Conservation (phyloP, 2,329 filamentous ascomycete genomes). For the Aspergillus sp. region DNA sequence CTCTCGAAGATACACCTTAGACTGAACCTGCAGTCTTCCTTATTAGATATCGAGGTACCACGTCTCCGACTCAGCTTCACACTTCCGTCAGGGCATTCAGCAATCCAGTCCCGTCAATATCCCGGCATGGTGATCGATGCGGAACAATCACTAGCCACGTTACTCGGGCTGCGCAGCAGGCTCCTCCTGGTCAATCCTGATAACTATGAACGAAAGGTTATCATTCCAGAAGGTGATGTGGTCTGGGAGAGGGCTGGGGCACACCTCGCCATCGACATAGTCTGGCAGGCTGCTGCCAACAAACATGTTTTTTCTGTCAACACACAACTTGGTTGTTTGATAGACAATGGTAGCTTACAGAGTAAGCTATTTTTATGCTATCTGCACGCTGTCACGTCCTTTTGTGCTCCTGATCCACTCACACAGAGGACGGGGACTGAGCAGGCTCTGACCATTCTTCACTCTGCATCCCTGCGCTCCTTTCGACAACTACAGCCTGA, state of each 20-base stretch:
- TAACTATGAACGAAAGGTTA: conserved; percentile 31
- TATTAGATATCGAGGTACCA: conserved; percentile 47
- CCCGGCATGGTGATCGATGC: conserved; percentile 51
- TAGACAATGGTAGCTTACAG: conserved; percentile 51
- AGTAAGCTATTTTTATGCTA: conserved; percentile 52
- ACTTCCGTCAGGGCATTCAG: conserved; percentile 24
- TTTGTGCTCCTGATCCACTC: conserved; percentile 33
- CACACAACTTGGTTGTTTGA: conserved; percentile 48
- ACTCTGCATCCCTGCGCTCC: conserved; percentile 51
- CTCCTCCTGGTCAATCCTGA: conserved; percentile 46
- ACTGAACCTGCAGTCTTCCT: conserved; percentile 9
- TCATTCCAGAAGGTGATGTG: conserved; percentile 40
- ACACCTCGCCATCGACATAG: conserved; percentile 42
- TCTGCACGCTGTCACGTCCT: conserved; percentile 40
- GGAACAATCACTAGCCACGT: conserved; percentile 47
- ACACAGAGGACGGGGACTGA: conserved; percentile 34
- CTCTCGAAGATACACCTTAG: conserved; percentile 36
- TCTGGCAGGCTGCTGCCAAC: conserved; percentile 14
- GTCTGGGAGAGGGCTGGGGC: conserved; percentile 10
- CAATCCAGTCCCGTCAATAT: conserved; percentile 51
- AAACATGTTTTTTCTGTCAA: conserved; percentile 54
- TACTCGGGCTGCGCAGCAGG: conserved; percentile 52
- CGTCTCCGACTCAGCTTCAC: conserved; percentile 51
- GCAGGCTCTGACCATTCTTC: conserved; percentile 28
- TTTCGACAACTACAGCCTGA: conserved; percentile 41